Evolutionary conservation across 1,284 basidiomycete genomes (phyloP).

Genomic region (Leccinum fallax): DNA sequence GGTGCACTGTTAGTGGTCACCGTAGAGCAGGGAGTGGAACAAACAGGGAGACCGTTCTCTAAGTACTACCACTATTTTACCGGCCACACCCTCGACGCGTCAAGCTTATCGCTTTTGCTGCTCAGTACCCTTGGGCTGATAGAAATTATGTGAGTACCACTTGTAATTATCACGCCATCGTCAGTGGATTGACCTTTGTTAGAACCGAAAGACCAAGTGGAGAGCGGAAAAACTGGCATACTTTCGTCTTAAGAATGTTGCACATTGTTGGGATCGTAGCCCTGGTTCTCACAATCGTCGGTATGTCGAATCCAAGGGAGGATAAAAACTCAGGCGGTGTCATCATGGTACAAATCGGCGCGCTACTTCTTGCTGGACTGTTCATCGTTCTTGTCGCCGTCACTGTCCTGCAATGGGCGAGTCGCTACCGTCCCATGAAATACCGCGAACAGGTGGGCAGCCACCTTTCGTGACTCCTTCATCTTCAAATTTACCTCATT

Average conservation of each 20-base stretch:
- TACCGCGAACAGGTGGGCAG: slow-evolving; percentile 48
- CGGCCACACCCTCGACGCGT: slow-evolving; percentile 42
- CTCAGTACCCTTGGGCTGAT: slow-evolving; percentile 61
- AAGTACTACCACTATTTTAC: too few species aligned
- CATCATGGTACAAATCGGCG: slow-evolving; percentile 50
- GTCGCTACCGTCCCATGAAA: slow-evolving; percentile 46
- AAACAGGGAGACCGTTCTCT: too few species aligned
- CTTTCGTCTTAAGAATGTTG: slow-evolving; percentile 41
- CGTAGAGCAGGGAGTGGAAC: too few species aligned
- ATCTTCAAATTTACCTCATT: slow-evolving; percentile 8
- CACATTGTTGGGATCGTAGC: slow-evolving; percentile 44
- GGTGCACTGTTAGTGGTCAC: too few species aligned
- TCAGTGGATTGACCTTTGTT: not conserved
- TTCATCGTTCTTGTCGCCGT: slow-evolving; percentile 47
- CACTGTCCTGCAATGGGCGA: slow-evolving; percentile 51
- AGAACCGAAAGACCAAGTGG: slow-evolving; percentile 29
- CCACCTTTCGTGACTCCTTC: slow-evolving; percentile 8
- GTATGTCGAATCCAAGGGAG: slow-evolving; percentile 28
- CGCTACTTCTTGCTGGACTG: slow-evolving; percentile 49
- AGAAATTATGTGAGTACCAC: slow-evolving; percentile 54
- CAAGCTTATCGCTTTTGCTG: slow-evolving; percentile 55
- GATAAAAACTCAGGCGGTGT: not conserved
- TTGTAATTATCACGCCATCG: not conserved
- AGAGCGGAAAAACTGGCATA: slow-evolving; percentile 20
- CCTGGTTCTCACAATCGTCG: slow-evolving; percentile 51